Base-by-base conservation (phyloP, 2,329 filamentous ascomycete species). In the Volutella citrinella region DNA sequence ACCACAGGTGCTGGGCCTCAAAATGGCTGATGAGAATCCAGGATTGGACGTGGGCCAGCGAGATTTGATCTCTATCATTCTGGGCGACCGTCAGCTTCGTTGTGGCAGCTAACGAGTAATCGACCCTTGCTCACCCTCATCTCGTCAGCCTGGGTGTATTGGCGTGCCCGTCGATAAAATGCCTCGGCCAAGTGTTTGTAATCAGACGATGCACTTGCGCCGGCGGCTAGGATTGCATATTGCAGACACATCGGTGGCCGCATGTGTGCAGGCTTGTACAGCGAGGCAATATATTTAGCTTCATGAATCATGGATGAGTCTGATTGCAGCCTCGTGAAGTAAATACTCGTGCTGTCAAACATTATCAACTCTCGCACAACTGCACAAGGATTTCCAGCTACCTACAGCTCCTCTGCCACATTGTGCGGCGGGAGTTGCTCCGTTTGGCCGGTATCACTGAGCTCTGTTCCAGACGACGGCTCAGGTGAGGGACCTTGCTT, bases 221-320 rank as follows among this genome's bases (percentile, higher is more conserved):
- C 86, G 49, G 84, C 68, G 5, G 79, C 75, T 82, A 87, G 91
- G 57, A 95, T 84, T 10, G 82, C 82, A 59, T 95, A 95, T 52
- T 88, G 76, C 20, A 95, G 64, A 50, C 79, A 85, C 50, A 91
- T 76, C 1, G 88, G 85, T 4, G 89, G 88, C 33, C 86, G 79
- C 72, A 83, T 78, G 38, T 84, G 77, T 4, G 83, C 80, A 2
- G 83, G 71, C 10, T 64, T 66, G 45, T 87, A 80, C 61, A 90
- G 79, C 5, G 82, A 76, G 14, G 82, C 77, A 38, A 83, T 66
- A 53, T 87, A 94, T 23, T 85, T 77, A 15, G 76, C 73, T 26
- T 76, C 78, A 49, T 95, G 86, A 21, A 95, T 74, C 55, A 95
- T 76, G 5, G 87, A 86, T 15, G 82, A 56, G 13, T 81, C 79